These are phyloP conservation scores for Paecilomyces fulvus DNA, from an alignment of 2,329 filamentous ascomycete species.

Conservation along the genomic window DNA sequence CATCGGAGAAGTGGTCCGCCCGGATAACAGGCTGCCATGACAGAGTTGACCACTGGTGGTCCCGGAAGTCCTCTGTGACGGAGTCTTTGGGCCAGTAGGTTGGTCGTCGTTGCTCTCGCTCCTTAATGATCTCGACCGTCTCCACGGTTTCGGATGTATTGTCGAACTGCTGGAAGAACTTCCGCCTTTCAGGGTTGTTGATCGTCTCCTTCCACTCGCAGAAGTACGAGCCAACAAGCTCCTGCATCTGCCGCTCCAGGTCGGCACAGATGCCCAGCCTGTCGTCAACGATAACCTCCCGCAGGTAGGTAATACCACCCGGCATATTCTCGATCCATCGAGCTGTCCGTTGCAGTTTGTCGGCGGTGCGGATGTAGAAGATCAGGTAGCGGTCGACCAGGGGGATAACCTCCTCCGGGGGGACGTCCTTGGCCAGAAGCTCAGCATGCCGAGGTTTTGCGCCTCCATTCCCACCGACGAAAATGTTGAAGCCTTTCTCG, in stretches of 20 bases:
- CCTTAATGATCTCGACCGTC: slow-evolving; percentile 60
- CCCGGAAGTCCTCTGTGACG: slow-evolving; percentile 63
- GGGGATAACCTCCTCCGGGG: slow-evolving; percentile 70
- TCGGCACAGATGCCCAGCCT: slow-evolving; percentile 76
- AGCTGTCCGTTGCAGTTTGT: slow-evolving; percentile 81
- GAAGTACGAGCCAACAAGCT: slow-evolving; percentile 74
- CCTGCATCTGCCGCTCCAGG: slow-evolving; percentile 80
- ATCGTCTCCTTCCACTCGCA: slow-evolving; percentile 88
- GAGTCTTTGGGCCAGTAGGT: slow-evolving; percentile 67
- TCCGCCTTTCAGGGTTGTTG: slow-evolving; percentile 56
- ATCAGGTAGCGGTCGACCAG: slow-evolving; percentile 84
- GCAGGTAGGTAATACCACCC: slow-evolving; percentile 74
- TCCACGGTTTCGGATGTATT: slow-evolving; percentile 68
- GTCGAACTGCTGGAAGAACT: slow-evolving; percentile 71
- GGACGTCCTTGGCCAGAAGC: slow-evolving; percentile 76
- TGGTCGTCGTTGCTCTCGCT: slow-evolving; percentile 65
- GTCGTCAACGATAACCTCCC: slow-evolving; percentile 75
- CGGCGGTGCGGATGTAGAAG: slow-evolving; percentile 89
- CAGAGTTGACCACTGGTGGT: slow-evolving; percentile 55
- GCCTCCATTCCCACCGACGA: slow-evolving; percentile 81
- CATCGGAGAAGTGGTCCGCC: slow-evolving; percentile 58
- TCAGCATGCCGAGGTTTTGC: slow-evolving; percentile 76
- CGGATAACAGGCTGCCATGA: slow-evolving; percentile 75
- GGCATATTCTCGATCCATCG: slow-evolving; percentile 80
- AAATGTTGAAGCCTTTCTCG: slow-evolving; percentile 89